phyloP scores from a whole-genome alignment of 2,329 filamentous ascomycete species.

The Westerdykella ornata region DNA sequence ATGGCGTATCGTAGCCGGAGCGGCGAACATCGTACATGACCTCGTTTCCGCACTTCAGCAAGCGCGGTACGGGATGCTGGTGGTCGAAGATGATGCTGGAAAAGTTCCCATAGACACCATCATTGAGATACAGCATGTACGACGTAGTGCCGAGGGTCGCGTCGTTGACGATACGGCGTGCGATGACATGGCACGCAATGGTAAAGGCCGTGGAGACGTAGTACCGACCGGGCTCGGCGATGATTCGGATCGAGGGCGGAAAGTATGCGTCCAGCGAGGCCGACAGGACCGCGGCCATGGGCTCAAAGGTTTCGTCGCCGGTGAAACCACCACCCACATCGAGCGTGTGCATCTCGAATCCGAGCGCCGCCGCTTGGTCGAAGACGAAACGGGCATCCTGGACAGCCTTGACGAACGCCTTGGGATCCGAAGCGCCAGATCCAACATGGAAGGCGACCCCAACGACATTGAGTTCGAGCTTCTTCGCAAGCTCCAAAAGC shows the following conservation, averaged over 20 bases:
- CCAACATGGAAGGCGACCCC: slow-evolving; percentile 98
- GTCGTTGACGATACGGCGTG: slow-evolving; percentile 79
- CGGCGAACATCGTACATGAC: slow-evolving; percentile 48
- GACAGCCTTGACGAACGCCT: slow-evolving; percentile 84
- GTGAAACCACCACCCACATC: slow-evolving; percentile 94
- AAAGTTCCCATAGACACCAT: slow-evolving; percentile 97
- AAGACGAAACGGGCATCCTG: slow-evolving; percentile 84
- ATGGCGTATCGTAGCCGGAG: slow-evolving; percentile 42
- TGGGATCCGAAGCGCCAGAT: slow-evolving; percentile 89
- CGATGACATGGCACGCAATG: slow-evolving; percentile 91
- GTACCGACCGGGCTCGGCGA: slow-evolving; percentile 93
- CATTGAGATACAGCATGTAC: slow-evolving; percentile 97
- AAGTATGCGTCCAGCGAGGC: slow-evolving; percentile 82
- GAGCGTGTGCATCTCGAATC: slow-evolving; percentile 76
- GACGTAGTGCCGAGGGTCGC: slow-evolving; percentile 58
- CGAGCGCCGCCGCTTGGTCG: slow-evolving; percentile 69
- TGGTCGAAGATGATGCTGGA: slow-evolving; percentile 99
- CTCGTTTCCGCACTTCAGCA: slow-evolving; percentile 59
- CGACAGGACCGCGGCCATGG: slow-evolving; percentile 75
- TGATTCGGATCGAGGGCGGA: slow-evolving; percentile 74
- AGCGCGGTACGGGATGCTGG: slow-evolving; percentile 79
- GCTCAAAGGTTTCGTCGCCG: slow-evolving; percentile 84
- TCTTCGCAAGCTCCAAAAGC: slow-evolving; percentile 71
- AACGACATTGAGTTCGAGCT: slow-evolving; percentile 81
- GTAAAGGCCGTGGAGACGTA: slow-evolving; percentile 93